Base-by-base conservation (phyloP, 2,329 filamentous ascomycete genomes). In the Diplodia seriata region DNA sequence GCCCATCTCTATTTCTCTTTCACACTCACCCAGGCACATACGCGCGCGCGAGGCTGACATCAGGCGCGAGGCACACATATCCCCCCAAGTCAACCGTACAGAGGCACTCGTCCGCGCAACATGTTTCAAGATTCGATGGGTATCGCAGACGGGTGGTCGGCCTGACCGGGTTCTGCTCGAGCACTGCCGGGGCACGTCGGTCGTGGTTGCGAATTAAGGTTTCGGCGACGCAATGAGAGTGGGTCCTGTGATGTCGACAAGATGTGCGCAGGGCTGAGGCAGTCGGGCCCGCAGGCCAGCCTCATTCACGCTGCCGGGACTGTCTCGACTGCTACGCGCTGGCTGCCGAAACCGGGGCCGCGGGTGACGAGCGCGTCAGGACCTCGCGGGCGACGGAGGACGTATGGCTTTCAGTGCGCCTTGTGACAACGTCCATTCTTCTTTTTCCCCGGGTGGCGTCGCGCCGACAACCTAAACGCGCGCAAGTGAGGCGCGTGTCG, bases 41-140 rank as follows among this genome's bases (percentile, higher is more conserved):
- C 29, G 53, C 26, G 23, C n/a, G 31, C 20, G 36, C 36, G 23
- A 59, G 55, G 55, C 55, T 59, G 55, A 26, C 38, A 18, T 12
- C 18, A 29, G 31, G 43, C 8, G 43, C 20, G 43, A 47, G 43
- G 43, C 43, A 20, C n/a, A 7, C 43, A 20, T 11, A 20, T 2
- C 18, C 54, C 20, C 18, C 31, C 20, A 40, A 59, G 31, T 38
- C 29, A 55, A 31, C 29, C 53, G 54, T 15, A 57, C 20, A 6
- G 9, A 49, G 57, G 2, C 29, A 20, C 18, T n/a, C 43, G 43
- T 14, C n/a, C 18, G 7, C n/a, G 43, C 43, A 47, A n/a, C 18
- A 47, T 8, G 59, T 63, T 63, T 63, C 59, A 63, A 63, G 31
- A 51, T 63, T 63, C 38, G 59, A 31, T 51, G 59, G 59, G 43